These are phyloP conservation scores for Pichia sp. DNA, from an alignment of 1,139 yeast genomes.

Conservation along the genomic window DNA sequence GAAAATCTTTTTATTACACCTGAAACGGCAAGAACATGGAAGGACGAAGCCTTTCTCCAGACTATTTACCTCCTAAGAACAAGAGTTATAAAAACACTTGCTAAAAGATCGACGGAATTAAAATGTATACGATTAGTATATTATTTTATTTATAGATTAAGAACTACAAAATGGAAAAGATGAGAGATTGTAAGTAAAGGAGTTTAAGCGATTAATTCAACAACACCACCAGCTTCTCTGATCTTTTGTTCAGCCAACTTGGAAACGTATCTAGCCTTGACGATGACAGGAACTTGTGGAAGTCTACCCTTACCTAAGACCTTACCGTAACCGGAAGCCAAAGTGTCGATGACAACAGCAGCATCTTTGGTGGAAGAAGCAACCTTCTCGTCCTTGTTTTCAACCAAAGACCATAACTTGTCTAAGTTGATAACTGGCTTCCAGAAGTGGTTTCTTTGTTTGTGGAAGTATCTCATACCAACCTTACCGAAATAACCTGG, in stretches of 20 bases:
- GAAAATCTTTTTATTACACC: background rate
- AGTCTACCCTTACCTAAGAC: slow-evolving; percentile 99
- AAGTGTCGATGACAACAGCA: slow-evolving; percentile 99
- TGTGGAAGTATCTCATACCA: slow-evolving; percentile 99
- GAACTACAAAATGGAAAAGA: slow-evolving; percentile 1
- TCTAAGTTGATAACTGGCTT: slow-evolving; percentile 97
- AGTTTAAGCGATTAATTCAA: slow-evolving; percentile 93
- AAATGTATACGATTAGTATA: background rate
- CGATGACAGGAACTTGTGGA: slow-evolving; percentile 98
- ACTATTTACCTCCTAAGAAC: background rate
- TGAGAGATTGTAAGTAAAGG: background rate
- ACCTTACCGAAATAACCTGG: slow-evolving; percentile 99
- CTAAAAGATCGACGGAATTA: background rate
- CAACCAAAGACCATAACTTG: slow-evolving; percentile 97
- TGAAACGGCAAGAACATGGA: background rate
- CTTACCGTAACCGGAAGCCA: slow-evolving; percentile 99
- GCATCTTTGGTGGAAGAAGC: slow-evolving; percentile 79
- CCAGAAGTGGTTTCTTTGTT: slow-evolving; percentile 95
- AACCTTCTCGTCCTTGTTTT: slow-evolving; percentile 92
- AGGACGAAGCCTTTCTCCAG: background rate
- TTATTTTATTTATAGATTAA: slow-evolving; percentile 4
- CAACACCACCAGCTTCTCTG: slow-evolving; percentile 99
- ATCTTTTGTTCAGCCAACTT: slow-evolving; percentile 99
- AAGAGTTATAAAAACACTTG: background rate
- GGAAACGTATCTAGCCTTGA: slow-evolving; percentile 98